These are phyloP conservation scores for Podila minutissima DNA, from an alignment of 192 early-diverging fungal genomes.

Conservation along the genomic window DNA sequence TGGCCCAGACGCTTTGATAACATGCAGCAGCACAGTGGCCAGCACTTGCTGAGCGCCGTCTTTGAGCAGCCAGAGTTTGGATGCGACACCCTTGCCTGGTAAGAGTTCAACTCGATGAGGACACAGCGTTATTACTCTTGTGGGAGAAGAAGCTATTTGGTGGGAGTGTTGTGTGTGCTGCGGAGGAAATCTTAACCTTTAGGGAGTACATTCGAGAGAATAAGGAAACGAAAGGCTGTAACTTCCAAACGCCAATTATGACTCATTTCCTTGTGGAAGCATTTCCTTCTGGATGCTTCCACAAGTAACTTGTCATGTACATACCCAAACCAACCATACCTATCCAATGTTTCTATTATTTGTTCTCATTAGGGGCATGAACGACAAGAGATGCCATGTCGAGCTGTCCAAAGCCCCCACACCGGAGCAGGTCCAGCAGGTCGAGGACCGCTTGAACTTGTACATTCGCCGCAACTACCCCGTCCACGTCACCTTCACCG, in stretches of 20 bases:
- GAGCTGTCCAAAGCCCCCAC: slow-evolving; percentile 64
- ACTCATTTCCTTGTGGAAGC: no score
- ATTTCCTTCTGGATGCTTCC: no score
- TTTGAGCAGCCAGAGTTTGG: slow-evolving; percentile 67
- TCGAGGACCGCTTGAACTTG: slow-evolving; percentile 66
- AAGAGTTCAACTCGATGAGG: not conserved
- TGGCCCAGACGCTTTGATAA: slow-evolving; percentile 76
- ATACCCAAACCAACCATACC: not conserved
- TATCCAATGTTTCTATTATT: slow-evolving; percentile 4
- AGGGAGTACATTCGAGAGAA: no score
- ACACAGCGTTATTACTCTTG: not conserved
- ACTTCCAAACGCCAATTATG: no score
- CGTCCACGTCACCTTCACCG: slow-evolving; percentile 58
- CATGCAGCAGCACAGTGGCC: slow-evolving; percentile 82
- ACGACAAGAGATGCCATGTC: slow-evolving; percentile 63
- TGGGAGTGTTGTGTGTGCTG: no score
- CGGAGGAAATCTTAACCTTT: no score
- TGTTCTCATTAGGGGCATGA: slow-evolving; percentile 57
- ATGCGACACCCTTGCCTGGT: slow-evolving; percentile 75
- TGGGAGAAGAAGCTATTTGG: no score
- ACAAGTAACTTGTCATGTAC: no score
- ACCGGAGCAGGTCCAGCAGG: slow-evolving; percentile 50
- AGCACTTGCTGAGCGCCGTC: slow-evolving; percentile 77
- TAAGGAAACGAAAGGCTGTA: no score
- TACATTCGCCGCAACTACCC: slow-evolving; percentile 62